Percentiles rank a stretch among this genome's conserved stretches.
These are phyloP conservation scores for Solanum appendiculatum DNA, from an alignment of 257 asterid species.

Conservation along the genomic window DNA sequence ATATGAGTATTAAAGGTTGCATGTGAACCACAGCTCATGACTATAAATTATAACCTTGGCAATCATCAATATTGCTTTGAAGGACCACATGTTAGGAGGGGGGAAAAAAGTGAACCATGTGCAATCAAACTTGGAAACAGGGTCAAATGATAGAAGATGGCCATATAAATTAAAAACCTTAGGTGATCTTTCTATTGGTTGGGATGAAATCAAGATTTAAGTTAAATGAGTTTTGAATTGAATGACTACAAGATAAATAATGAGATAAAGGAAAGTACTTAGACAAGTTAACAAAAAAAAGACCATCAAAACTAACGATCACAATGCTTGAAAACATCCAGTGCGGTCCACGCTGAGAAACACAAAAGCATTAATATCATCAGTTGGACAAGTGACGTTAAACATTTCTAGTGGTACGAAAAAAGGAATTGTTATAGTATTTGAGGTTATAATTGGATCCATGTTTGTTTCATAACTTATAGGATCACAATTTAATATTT, in stretches of 20 bases:
- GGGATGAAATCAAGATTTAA: background rate
- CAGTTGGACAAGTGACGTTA: no score
- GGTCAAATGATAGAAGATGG: background rate
- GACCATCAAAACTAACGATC: no score
- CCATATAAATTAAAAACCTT: background rate
- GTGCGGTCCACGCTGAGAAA: no score
- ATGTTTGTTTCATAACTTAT: background rate
- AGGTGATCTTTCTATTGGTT: background rate
- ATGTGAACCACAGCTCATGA: background rate
- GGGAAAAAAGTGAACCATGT: background rate
- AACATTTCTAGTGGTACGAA: no score
- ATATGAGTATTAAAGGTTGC: background rate
- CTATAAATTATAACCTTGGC: background rate
- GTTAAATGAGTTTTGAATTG: background rate
- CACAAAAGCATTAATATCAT: no score
- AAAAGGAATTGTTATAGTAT: no score
- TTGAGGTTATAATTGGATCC: background rate
- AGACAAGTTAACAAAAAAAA: no score
- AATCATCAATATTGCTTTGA: background rate
- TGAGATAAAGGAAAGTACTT: no score
- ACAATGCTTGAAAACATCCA: fast-evolving
- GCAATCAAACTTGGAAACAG: background rate
- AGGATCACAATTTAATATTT: no score
- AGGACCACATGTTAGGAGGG: background rate
- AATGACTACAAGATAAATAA: no score